These are phyloP conservation scores for Tylopilus balloui DNA, from an alignment of 768 basidiomycete genomes.

Conservation along the genomic window DNA sequence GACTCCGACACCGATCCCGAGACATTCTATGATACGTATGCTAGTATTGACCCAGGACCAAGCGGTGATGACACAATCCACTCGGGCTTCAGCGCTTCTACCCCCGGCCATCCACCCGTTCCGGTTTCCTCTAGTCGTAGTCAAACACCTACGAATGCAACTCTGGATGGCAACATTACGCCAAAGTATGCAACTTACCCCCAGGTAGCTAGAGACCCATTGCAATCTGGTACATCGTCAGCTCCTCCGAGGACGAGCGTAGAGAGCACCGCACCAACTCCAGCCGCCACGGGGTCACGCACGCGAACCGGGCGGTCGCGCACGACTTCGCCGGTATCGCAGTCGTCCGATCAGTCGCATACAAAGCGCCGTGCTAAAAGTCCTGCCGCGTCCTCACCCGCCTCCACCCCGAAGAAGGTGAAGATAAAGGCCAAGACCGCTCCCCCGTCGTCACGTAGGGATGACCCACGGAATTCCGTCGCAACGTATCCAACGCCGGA, in stretches of 20 bases:
- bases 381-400: constrained; percentile 39
- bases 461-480: constrained; percentile 53
- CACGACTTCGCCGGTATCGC: constrained; percentile 30
- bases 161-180: constrained; percentile 35
- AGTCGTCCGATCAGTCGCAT: constrained; percentile 31
- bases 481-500: constrained; percentile 63
- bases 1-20: constrained; percentile 40
- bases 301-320: constrained; percentile 17
- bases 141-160: constrained; percentile 39
- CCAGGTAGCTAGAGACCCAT: constrained; percentile 43
- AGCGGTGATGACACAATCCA: constrained; percentile 20
- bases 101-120: constrained; percentile 16
- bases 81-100: constrained; percentile 16
- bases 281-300: constrained; percentile 30
- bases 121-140: constrained; percentile 33
- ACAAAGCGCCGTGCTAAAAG: constrained; percentile 45
- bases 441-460: constrained; percentile 31
- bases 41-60: constrained; percentile 12
- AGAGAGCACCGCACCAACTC: constrained; percentile 38
- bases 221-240: constrained; percentile 41
- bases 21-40: constrained; percentile 40
- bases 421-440: constrained; percentile 35
- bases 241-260: constrained; percentile 34
- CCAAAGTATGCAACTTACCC: constrained; percentile 40
- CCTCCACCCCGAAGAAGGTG: constrained; percentile 38